These are phyloP conservation scores for Turnera subulata DNA, from an alignment of 345 rosid genomes.

Conservation along the genomic window DNA sequence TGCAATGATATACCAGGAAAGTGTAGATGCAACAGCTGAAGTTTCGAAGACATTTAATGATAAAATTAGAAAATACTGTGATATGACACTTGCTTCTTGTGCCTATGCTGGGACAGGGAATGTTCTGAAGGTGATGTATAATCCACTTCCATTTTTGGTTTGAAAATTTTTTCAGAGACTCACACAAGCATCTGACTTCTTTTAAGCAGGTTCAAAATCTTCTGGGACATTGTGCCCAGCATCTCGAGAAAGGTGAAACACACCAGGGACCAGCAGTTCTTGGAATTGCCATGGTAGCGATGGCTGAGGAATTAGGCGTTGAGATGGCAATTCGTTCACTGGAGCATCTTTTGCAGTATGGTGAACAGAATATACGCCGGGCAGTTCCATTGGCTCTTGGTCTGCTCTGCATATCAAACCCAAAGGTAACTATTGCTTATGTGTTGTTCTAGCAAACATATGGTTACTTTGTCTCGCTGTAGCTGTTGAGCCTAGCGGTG, in stretches of 20 bases:
- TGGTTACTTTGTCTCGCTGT: no score
- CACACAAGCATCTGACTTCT: neutral
- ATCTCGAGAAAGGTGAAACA: constrained; percentile 78
- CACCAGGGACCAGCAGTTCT: constrained; percentile 96
- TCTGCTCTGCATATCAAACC: constrained; percentile 94
- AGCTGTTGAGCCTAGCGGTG: no score
- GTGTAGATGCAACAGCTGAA: constrained; percentile 92
- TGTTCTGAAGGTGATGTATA: constrained; percentile 75
- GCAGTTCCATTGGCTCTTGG: constrained; percentile 98
- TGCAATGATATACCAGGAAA: constrained; percentile 47
- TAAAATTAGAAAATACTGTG: constrained; percentile 86
- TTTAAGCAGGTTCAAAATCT: constrained; percentile 76
- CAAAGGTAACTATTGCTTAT: constrained; percentile 47
- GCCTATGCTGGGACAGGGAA: constrained; percentile 98
- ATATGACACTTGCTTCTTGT: constrained; percentile 90
- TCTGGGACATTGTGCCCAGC: constrained; percentile 82
- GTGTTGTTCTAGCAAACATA: no score
- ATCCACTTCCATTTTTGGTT: neutral
- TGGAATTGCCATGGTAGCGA: constrained; percentile 97
- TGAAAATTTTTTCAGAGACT: neutral
- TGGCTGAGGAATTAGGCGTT: constrained; percentile 97
- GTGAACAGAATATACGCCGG: constrained; percentile 81
- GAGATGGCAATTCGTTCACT: constrained; percentile 95
- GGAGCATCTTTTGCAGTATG: constrained; percentile 91
- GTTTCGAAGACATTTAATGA: constrained; percentile 91